Conservation (phyloP, 345 rosid genomes). For the Eucalyptus pauciflora region DNA sequence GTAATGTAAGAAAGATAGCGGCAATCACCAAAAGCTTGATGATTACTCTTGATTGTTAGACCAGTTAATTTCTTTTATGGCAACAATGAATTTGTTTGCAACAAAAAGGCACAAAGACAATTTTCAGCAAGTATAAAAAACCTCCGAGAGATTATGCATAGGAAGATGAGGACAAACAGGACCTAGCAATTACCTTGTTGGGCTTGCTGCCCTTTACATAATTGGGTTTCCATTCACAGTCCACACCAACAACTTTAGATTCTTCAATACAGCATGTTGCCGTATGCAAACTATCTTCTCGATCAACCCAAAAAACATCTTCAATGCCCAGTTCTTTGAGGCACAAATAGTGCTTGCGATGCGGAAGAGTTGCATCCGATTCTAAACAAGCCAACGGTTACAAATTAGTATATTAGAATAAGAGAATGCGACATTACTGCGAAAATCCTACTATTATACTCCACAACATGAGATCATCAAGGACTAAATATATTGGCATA, state of each 20-base stretch:
- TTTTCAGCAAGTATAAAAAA: not conserved
- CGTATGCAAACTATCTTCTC: slow-evolving; percentile 28
- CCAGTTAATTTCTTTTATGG: no score
- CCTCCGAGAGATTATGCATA: not conserved
- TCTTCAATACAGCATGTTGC: slow-evolving; percentile 59
- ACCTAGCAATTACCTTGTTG: slow-evolving; percentile 42
- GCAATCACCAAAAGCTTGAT: no score
- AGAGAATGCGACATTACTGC: not conserved
- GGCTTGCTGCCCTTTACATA: slow-evolving; percentile 56
- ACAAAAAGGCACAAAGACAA: no score
- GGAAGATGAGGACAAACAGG: not conserved
- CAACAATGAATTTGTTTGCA: no score
- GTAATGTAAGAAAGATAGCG: no score
- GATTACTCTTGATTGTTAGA: no score
- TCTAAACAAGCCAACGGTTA: slow-evolving; percentile 28
- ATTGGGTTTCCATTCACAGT: slow-evolving; percentile 98
- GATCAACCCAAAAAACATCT: slow-evolving; percentile 73
- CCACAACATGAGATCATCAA: not conserved
- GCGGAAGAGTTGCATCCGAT: slow-evolving; percentile 21
- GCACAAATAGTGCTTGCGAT: slow-evolving; percentile 27
- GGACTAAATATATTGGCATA: not conserved
- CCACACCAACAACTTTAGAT: slow-evolving; percentile 73
- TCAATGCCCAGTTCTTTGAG: slow-evolving; percentile 56
- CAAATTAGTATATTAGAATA: not conserved
- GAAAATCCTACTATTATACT: not conserved